Percentiles rank a stretch among this genome's conserved stretches.
These are phyloP conservation scores for Leccinum aurantiacum DNA, from an alignment of 768 basidiomycete species.

Conservation along the genomic window DNA sequence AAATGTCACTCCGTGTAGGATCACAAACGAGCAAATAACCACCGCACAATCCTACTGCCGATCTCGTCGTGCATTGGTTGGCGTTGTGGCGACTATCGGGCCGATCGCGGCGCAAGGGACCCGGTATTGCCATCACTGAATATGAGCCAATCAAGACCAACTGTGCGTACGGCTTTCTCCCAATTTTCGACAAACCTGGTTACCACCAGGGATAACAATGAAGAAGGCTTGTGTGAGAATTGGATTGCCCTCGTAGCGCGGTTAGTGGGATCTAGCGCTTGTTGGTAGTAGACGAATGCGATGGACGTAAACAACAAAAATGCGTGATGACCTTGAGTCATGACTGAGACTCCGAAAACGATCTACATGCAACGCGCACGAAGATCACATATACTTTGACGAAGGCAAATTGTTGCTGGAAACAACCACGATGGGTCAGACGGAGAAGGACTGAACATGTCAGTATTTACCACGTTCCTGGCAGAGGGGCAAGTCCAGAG, in stretches of 20 bases:
- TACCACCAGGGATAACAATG: too few species aligned
- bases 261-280: conserved; percentile 67
- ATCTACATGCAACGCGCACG: too few species aligned
- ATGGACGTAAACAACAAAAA: conserved; percentile 56
- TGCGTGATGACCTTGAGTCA: too few species aligned
- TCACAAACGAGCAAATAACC: neutral
- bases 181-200: too few species aligned
- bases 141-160: neutral
- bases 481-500: conserved; percentile 32
- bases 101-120: neutral
- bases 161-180: neutral
- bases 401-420: too few species aligned
- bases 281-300: conserved; percentile 72
- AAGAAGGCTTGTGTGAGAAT: too few species aligned
- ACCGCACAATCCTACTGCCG: too few species aligned
- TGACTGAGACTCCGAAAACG: too few species aligned
- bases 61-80: too few species aligned
- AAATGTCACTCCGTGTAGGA: neutral
- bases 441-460: conserved; percentile 45
- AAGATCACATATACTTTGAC: too few species aligned
- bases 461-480: conserved; percentile 40
- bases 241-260: neutral
- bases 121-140: neutral
- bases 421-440: neutral
- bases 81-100: neutral